phyloP scores from a whole-genome alignment of 352 stramenopile genomes.

The Peronospora belbahrii region DNA sequence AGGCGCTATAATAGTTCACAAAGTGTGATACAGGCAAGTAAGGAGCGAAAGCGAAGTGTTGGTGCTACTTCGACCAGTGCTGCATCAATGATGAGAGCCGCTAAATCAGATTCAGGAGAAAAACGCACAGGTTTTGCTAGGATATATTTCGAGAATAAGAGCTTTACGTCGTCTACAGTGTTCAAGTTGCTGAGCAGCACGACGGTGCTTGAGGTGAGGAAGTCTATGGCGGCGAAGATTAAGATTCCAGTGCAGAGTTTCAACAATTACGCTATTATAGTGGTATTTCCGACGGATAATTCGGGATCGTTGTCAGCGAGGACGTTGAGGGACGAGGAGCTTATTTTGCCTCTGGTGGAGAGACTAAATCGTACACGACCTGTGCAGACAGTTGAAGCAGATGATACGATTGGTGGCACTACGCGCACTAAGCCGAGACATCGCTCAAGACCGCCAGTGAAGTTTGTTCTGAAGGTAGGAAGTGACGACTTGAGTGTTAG shows the following conservation, averaged over 20 bases:
- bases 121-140: conserved; percentile 64
- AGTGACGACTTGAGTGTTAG: neutral
- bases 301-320: conserved; percentile 50
- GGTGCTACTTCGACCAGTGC: conserved; percentile 5
- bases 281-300: conserved; percentile 65
- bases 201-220: conserved; percentile 65
- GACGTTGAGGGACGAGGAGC: conserved; percentile 71
- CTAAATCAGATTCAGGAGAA: conserved; percentile 21
- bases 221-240: conserved; percentile 79
- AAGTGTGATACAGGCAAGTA: conserved; percentile 16
- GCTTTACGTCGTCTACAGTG: conserved; percentile 74
- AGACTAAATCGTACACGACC: conserved; percentile 48
- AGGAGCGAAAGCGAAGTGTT: conserved; percentile 21
- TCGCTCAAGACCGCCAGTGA: conserved; percentile 50
- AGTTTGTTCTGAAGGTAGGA: conserved; percentile 76
- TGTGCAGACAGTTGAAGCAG: conserved; percentile 26
- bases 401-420: conserved; percentile 37
- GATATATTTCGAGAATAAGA: conserved; percentile 83
- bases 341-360: conserved; percentile 68
- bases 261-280: conserved; percentile 69
- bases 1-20: conserved; percentile 27
- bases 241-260: conserved; percentile 60
- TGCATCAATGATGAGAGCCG: conserved; percentile 17
- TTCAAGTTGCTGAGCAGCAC: conserved; percentile 64
- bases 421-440: conserved; percentile 53